Conservation (phyloP, 1,139 yeast species). For the Petasospora fabianii region DNA sequence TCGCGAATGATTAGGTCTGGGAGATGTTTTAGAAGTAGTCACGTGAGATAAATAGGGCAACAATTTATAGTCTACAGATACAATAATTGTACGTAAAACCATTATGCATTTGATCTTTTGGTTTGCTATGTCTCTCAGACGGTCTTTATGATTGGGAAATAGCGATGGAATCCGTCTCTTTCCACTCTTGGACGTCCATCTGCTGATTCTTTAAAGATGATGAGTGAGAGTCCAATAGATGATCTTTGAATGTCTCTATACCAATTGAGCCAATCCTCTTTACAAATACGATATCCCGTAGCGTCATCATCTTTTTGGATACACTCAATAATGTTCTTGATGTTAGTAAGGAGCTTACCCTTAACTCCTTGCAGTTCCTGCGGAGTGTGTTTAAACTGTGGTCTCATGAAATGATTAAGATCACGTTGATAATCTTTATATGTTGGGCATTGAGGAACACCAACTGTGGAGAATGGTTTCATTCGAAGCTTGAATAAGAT, state of each 20-base stretch:
- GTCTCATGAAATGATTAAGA: neutral
- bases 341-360: slow-evolving; percentile 6
- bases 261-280: slow-evolving; percentile 27
- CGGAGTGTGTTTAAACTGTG: slow-evolving; percentile 1
- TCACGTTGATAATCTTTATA: slow-evolving; percentile 28
- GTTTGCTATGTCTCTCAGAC: too few relatives aligned
- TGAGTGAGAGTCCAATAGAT: slow-evolving; percentile 19
- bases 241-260: slow-evolving; percentile 27
- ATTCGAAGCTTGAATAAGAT: slow-evolving; percentile 63
- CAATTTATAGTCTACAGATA: too few relatives aligned
- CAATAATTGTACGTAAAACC: too few relatives aligned
- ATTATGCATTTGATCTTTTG: too few relatives aligned
- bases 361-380: slow-evolving; percentile 9
- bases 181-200: slow-evolving; percentile 21
- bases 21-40: too few relatives aligned
- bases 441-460: slow-evolving; percentile 65
- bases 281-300: slow-evolving; percentile 27
- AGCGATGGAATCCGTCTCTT: slow-evolving; percentile 36
- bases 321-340: slow-evolving; percentile 23
- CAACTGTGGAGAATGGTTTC: slow-evolving; percentile 81
- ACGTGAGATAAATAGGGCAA: slow-evolving; percentile 10
- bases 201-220: slow-evolving; percentile 10
- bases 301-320: slow-evolving; percentile 22
- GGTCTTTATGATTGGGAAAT: slow-evolving; percentile 36
- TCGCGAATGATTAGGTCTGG: slow-evolving; percentile 6